Conservation (phyloP, 345 rosid species). For the Heritiera littoralis region DNA sequence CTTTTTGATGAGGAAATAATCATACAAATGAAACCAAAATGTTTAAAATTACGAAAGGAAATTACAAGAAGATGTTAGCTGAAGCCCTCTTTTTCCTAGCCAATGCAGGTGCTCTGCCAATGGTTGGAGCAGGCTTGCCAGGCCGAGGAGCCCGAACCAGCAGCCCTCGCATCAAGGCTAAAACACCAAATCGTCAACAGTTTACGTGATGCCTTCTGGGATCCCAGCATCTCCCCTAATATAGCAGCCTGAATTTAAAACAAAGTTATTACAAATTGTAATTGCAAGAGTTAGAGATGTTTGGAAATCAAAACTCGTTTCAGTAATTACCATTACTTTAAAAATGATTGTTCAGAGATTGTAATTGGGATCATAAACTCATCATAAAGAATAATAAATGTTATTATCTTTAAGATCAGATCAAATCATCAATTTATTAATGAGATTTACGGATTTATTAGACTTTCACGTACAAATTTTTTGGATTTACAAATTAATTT, state of each 20-base stretch:
- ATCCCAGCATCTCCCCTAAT: constrained; percentile 61
- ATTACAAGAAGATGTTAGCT: not conserved
- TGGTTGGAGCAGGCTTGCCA: constrained; percentile 17
- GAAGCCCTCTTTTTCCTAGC: constrained; percentile 62
- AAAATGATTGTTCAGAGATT: no score
- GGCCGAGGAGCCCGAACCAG: constrained; percentile 24
- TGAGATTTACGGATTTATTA: no score
- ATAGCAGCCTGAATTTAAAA: constrained; percentile 52
- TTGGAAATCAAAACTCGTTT: not conserved
- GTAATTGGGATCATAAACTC: no score
- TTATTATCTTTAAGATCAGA: no score
- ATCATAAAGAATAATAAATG: no score
- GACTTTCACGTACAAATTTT: no score
- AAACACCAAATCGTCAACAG: constrained; percentile 49
- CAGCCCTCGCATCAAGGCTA: constrained; percentile 70
- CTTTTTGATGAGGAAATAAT: not conserved
- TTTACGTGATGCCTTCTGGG: constrained; percentile 58
- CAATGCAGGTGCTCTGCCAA: constrained; percentile 45
- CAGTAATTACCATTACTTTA: not conserved
- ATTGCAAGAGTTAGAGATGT: not conserved
- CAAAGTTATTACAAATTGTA: not conserved
- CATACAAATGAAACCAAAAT: not conserved
- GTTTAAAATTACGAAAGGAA: not conserved
- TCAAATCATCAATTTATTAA: no score
- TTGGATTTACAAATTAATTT: no score